Evolutionary conservation across 2,329 filamentous ascomycete species (phyloP), one percentile per base, ranked within the genome.

Genomic region (Phyllosticta citriasiana): DNA sequence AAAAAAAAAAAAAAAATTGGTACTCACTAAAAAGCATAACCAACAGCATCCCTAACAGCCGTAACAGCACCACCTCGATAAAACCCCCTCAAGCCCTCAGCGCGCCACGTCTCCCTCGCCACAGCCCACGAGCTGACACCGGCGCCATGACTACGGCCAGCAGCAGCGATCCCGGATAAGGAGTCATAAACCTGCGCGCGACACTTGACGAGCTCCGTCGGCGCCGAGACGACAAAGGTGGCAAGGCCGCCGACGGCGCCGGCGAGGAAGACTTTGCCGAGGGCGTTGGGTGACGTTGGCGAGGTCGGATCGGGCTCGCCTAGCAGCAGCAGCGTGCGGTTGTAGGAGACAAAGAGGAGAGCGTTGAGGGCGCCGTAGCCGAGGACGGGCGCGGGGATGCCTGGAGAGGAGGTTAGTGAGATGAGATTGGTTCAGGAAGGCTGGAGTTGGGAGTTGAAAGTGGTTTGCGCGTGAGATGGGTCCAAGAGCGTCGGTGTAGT

Each of bases 331-430:
- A 93, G 83, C n/a, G 86, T 87, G 62, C 89, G 88, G 72, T 96
- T 96, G 77, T 97, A 97, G 1, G 88, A 87, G 66, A 93, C 84
- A 75, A 96, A 97, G 22, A 97, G 84, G 16, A 97, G 78, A 50
- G 91, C 91, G 71, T 97, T 97, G 63, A 97, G 82, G 22, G 89
- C 91, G 64, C 93, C 93, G 74, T 96, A 96, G 66, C 90, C 90
- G 4, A 96, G 78, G 47, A 96, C 87, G 0, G 93, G 93, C 40
- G 91, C 91, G 25, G 92, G 88, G 10, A 88, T 85, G 64, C 93
- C 93, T 79, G 62, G 61, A 27, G 59, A 55, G 33, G 33, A 7
- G 33, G 35, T 35, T 35, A 26, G 27, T 30, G 1, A 7, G 1
- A 7, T 6, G 6, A 53, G 57, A 27, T 25, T 47, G 40, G n/a